Evolutionary conservation across 116 monocot genomes (phyloP), one percentile per base, ranked within the genome.

Genomic region (Papilionanthe hybrid): DNA sequence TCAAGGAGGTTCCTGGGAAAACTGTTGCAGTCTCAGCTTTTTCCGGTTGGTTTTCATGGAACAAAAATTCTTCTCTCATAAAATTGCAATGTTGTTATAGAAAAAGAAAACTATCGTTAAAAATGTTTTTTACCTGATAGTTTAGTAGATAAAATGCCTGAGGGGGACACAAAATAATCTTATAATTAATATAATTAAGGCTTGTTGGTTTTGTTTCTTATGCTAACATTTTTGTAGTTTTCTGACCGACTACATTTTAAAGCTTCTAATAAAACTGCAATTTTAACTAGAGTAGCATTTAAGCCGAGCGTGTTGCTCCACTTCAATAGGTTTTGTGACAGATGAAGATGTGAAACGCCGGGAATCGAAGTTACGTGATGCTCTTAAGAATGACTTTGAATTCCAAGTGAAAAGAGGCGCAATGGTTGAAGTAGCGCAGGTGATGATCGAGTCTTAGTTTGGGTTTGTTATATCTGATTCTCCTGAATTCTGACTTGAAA

Each of bases 391-490:
- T 10, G 96, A 93, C 65, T 4, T 80, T 55, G 81, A 92, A 29
- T 96, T 86, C 81, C 78, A 79, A 78, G 84, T 86, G 50, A 96
- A 91, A 82, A 86, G 85, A 60, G 81, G 83, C 81, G 80, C 90
- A 53, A 60, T 71, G 17, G 85, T 90, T 37, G 96, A 96, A 89
- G 84, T 96, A 65, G 90, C 93, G 69, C 96, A 96, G 93, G 96
- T 93, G 77, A 56, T 43, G 50, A 13, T 58, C 49, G 25, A 29
- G 49, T 72, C 15, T 65, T 6, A 48, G 53, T 49, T n/a, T 45
- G 71, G 47, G 47, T 32, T 44, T 72, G 55, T 22, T 43, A 56
- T 57, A 1, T 49, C 7, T n/a, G n/a, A 77, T 60, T 27, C 72
- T 13, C 5, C 29, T 28, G 25, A 75, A 53, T 57, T 42, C 55